phyloP scores from a whole-genome alignment of 495 filamentous ascomycete genomes.

The Friedmanniomyces simplex region DNA sequence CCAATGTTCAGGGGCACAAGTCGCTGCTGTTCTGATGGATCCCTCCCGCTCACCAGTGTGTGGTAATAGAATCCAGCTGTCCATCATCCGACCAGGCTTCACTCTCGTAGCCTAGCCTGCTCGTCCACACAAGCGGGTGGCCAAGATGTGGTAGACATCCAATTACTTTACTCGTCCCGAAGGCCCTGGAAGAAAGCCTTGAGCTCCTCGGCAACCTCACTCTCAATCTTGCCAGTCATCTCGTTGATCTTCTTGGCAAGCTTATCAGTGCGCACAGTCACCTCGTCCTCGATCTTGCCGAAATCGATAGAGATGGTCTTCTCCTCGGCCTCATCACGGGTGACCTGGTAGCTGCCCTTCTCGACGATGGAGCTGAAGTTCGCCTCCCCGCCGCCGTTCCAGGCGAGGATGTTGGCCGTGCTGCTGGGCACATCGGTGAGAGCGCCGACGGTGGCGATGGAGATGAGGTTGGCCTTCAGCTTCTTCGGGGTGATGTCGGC shows the following conservation, averaged over 20 bases:
- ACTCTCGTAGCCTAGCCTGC: background rate
- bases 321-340: slow-evolving; percentile 11
- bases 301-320: slow-evolving; percentile 23
- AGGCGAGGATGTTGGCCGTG: slow-evolving; percentile 86
- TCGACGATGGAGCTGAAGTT: slow-evolving; percentile 83
- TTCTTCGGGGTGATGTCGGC: slow-evolving; percentile 84
- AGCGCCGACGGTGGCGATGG: slow-evolving; percentile 67
- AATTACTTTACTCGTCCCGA: background rate
- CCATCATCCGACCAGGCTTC: no score
- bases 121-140: background rate
- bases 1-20: background rate
- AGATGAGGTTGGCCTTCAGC: slow-evolving; percentile 80
- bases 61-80: no score
- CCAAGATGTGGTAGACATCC: background rate
- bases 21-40: no score
- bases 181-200: slow-evolving; percentile 13
- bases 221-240: slow-evolving; percentile 22
- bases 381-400: slow-evolving; percentile 91
- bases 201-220: slow-evolving; percentile 54
- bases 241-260: slow-evolving; percentile 16
- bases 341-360: slow-evolving; percentile 46
- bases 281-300: slow-evolving; percentile 19
- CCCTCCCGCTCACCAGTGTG: no score
- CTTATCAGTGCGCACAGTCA: slow-evolving; percentile 16
- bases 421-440: slow-evolving; percentile 75